Percentiles rank a stretch among this genome's conserved stretches.
phyloP scores from a whole-genome alignment of 208 protist species.

The Trypanosoma melophagium region DNA sequence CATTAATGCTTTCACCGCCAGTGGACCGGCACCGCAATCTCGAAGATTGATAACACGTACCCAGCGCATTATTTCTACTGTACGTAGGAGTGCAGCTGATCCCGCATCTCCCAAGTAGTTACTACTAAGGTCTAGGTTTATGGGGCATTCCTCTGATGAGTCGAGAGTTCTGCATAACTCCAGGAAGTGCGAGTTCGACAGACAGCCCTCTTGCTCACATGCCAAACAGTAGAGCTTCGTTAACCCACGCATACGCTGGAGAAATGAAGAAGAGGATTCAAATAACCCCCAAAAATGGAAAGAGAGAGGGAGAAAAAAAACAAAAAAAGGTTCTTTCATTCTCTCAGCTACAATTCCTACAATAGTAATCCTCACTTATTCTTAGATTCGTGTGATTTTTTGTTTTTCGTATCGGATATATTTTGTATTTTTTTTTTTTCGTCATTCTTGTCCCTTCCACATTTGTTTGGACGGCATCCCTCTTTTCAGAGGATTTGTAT shows the following conservation, averaged over 20 bases:
- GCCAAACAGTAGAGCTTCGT: conserved; percentile 58
- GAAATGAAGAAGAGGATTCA: neutral
- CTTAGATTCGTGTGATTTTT: too few species aligned
- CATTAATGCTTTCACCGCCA: conserved; percentile 31
- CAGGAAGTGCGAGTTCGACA: conserved; percentile 55
- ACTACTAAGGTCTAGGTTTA: conserved; percentile 38
- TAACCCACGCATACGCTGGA: conserved; percentile 55
- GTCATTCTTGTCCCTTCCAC: neutral
- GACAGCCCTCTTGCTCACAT: conserved; percentile 67
- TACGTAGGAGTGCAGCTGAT: conserved; percentile 58
- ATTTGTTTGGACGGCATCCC: too few species aligned
- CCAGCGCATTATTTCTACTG: conserved; percentile 66
- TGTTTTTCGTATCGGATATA: too few species aligned
- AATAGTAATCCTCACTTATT: too few species aligned
- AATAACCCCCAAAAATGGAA: neutral
- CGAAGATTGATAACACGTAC: conserved; percentile 48
- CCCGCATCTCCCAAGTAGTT: conserved; percentile 77
- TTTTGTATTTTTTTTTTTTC: neutral
- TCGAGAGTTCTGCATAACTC: conserved; percentile 55
- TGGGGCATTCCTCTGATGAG: conserved; percentile 35
- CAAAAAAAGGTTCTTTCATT: too few species aligned
- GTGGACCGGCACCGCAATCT: conserved; percentile 45
- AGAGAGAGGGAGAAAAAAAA: neutral
- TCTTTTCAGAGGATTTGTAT: too few species aligned
- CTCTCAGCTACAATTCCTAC: too few species aligned